These are phyloP conservation scores for Hemileia vastatrix DNA, from an alignment of 1,284 basidiomycete genomes.

Conservation along the genomic window DNA sequence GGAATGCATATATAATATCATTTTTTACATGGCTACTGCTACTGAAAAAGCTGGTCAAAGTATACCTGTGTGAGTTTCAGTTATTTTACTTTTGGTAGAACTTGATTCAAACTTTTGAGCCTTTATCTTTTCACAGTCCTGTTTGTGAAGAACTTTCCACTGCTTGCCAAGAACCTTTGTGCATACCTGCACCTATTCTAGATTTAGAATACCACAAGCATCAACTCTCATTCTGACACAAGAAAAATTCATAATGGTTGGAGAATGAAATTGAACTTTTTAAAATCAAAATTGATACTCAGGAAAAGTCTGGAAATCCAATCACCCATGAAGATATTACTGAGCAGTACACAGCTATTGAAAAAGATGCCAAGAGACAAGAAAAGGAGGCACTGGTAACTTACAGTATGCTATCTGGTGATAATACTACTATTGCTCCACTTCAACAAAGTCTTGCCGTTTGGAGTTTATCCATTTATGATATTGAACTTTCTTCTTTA, in stretches of 20 bases:
- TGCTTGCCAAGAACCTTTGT: slow-evolving; percentile 65
- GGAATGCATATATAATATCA: slow-evolving; percentile 79
- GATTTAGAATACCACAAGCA: slow-evolving; percentile 76
- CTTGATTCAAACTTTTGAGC: slow-evolving; percentile 9
- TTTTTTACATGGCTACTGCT: slow-evolving; percentile 93
- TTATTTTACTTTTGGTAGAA: slow-evolving; percentile 4
- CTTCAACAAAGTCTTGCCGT: slow-evolving; percentile 88
- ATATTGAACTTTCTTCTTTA: slow-evolving; percentile 54
- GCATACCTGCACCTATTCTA: slow-evolving; percentile 57
- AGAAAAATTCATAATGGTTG: slow-evolving; percentile 87
- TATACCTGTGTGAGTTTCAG: slow-evolving; percentile 44
- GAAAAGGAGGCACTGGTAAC: slow-evolving; percentile 80
- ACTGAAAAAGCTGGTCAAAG: slow-evolving; percentile 47
- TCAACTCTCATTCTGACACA: slow-evolving; percentile 83
- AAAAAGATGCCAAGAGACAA: slow-evolving; percentile 76
- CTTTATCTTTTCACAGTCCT: slow-evolving; percentile 51
- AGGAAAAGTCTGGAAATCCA: slow-evolving; percentile 50
- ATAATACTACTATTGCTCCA: slow-evolving; percentile 72
- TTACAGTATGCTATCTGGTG: slow-evolving; percentile 89
- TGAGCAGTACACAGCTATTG: slow-evolving; percentile 66
- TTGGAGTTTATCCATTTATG: slow-evolving; percentile 87
- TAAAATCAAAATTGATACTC: slow-evolving; percentile 61
- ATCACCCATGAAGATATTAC: slow-evolving; percentile 62
- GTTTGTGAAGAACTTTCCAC: slow-evolving; percentile 79
- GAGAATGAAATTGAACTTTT: slow-evolving; percentile 74